Conservation (phyloP, 148 eudicot genomes). For the Rhododendron molle region DNA sequence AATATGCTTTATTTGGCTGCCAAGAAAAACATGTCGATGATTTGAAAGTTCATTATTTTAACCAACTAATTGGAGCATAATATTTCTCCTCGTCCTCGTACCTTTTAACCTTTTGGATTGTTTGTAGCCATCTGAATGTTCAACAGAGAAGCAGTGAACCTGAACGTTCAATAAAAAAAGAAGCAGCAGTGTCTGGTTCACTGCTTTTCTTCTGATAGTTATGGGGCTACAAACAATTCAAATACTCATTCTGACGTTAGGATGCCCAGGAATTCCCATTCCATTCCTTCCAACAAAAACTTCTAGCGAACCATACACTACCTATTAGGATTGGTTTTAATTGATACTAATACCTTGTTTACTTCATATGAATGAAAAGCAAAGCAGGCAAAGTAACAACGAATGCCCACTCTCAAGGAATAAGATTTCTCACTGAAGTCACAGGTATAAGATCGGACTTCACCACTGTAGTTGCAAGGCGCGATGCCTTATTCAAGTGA, state of each 20-base stretch:
- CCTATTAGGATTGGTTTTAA: neutral
- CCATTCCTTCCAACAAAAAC: neutral
- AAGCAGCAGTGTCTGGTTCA: neutral
- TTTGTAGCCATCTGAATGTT: neutral
- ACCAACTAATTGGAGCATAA: neutral
- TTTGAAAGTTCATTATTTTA: neutral
- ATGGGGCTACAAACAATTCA: neutral
- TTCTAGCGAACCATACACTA: neutral
- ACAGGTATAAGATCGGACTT: conserved; percentile 52
- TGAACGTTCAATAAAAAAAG: neutral
- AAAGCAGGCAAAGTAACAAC: conserved; percentile 83
- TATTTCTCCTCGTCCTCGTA: neutral
- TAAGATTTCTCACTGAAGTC: conserved; percentile 74
- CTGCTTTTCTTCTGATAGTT: neutral
- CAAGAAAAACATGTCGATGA: neutral
- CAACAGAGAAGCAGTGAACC: neutral
- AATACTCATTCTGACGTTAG: neutral
- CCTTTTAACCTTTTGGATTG: neutral
- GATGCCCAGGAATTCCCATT: neutral
- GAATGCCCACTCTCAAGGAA: conserved; percentile 75
- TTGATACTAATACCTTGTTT: neutral
- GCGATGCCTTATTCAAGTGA: neutral
- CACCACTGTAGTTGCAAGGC: neutral
- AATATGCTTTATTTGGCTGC: neutral
- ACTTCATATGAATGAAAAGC: conserved; percentile 29